Percentiles rank a stretch among this genome's conserved stretches.
These are phyloP conservation scores for Pleurotus salmoneostramineus DNA, from an alignment of 768 basidiomycete genomes.

Conservation along the genomic window DNA sequence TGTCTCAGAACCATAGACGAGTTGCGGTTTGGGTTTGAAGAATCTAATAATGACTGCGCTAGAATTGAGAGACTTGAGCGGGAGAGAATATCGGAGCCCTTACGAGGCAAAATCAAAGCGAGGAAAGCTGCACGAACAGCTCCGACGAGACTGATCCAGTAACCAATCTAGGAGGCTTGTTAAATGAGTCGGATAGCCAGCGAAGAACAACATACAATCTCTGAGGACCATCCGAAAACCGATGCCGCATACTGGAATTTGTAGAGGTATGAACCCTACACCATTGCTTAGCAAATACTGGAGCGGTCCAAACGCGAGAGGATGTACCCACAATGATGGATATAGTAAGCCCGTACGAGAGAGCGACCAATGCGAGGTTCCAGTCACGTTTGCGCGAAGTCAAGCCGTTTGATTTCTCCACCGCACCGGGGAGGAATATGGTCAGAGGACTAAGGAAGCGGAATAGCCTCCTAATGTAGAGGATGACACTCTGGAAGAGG, in stretches of 20 bases:
- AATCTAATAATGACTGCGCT: constrained; percentile 49
- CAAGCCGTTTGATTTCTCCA: constrained; percentile 9
- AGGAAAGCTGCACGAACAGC: constrained; percentile 51
- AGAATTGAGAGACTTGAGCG: not conserved
- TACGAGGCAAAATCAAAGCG: constrained; percentile 58
- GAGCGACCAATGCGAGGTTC: constrained; percentile 56
- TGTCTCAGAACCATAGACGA: constrained; percentile 21
- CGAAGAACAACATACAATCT: constrained; percentile 35
- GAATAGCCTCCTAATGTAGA: constrained; percentile 39
- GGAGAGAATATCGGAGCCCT: constrained; percentile 13
- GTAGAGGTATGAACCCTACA: constrained; percentile 51
- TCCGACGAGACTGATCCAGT: constrained; percentile 59
- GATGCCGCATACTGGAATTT: constrained; percentile 64
- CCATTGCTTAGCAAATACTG: not conserved
- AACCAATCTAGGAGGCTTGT: constrained; percentile 52
- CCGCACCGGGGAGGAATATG: constrained; percentile 49
- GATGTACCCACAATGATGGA: constrained; percentile 38
- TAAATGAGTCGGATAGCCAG: not conserved
- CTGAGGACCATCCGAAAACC: constrained; percentile 64
- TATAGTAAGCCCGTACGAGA: constrained; percentile 46
- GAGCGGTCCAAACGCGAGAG: not conserved
- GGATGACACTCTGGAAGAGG: not conserved
- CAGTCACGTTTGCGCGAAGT: constrained; percentile 49
- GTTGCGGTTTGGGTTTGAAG: constrained; percentile 34
- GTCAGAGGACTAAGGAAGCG: constrained; percentile 70